phyloP scores from a whole-genome alignment of 441 rosid species.

The Populus hybrid region DNA sequence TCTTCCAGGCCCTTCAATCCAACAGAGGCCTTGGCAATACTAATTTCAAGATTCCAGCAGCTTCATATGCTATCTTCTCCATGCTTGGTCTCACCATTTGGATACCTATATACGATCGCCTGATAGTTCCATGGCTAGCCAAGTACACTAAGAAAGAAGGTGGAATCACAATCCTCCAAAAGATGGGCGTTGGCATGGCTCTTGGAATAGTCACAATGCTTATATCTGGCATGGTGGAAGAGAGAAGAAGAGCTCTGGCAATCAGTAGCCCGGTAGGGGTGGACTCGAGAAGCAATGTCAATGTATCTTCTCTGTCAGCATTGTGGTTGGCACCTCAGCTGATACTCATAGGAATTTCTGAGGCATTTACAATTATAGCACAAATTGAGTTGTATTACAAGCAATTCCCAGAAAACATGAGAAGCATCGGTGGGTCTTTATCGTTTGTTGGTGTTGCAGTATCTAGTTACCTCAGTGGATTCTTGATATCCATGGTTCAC shows the following conservation, averaged over 20 bases:
- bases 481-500: constrained; percentile 51
- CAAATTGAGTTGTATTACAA: constrained; percentile 60
- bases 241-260: constrained; percentile 41
- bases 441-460: constrained; percentile 42
- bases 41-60: constrained; percentile 54
- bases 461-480: constrained; percentile 43
- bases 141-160: constrained; percentile 52
- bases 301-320: constrained; percentile 49
- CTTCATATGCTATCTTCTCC: constrained; percentile 48
- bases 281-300: constrained; percentile 37
- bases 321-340: constrained; percentile 72
- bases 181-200: constrained; percentile 56
- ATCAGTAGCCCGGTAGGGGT: constrained; percentile 41
- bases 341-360: constrained; percentile 47
- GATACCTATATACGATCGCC: constrained; percentile 65
- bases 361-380: constrained; percentile 47
- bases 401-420: constrained; percentile 70
- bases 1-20: constrained; percentile 65
- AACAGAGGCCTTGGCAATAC: constrained; percentile 43
- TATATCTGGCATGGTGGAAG: constrained; percentile 52
- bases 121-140: constrained; percentile 48
- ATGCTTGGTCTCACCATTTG: constrained; percentile 57
- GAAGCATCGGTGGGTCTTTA: constrained; percentile 58
- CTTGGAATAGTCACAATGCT: constrained; percentile 49
- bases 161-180: constrained; percentile 65